Evolutionary conservation across 768 basidiomycete genomes (phyloP), one percentile per base, ranked within the genome.

Genomic region (Gloeostereum incarnatum): DNA sequence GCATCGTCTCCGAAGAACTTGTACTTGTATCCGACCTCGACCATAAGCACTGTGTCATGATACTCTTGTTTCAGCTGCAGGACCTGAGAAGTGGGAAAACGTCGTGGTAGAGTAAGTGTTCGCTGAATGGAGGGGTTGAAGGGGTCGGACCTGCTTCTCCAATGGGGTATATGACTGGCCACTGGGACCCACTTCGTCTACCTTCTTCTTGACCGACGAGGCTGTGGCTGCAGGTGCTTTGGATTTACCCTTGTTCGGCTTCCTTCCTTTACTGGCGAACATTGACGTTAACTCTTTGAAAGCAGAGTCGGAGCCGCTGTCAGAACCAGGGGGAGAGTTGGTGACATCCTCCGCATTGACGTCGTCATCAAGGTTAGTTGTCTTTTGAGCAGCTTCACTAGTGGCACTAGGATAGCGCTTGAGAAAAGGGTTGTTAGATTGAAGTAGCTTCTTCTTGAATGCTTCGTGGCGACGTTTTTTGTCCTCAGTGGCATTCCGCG

Each of bases 1-100:
- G 90, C 90, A 50, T 92, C 90, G 16, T 90, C 80, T 35, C 77
- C 81, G 49, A 79, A 91, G 55, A 93, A 91, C 38, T 66, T 73
- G 54, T 78, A 82, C 55, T 82, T 91, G 56, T 92, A 92, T 4
- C 89, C 89, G 20, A 82, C 77, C 54, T 90, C 81, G 17, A 92
- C 63, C 70, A 91, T 77, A 9, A 92, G 63, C 24, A 92, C 45
- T 3, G 75, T 75, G 8, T 70, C 82, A 1, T 71, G 67, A 54
- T 87, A 66, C 14, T 78, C 71, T 38, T 63, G 61, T 57, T 87
- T 85, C 9, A 90, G 59, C 39, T 69, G 54, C 18, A 67, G 49
- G 21, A 80, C 65, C 77, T 79, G 34, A 11, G 36, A 23, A 26
- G 35, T n/a, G 24, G 13, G 16, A n/a, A 33, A 16, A 34, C 21